Evolutionary conservation across 1,139 yeast genomes (phyloP), one percentile per base, ranked within the genome.

Genomic region (Debaryomyces nepalensis): DNA sequence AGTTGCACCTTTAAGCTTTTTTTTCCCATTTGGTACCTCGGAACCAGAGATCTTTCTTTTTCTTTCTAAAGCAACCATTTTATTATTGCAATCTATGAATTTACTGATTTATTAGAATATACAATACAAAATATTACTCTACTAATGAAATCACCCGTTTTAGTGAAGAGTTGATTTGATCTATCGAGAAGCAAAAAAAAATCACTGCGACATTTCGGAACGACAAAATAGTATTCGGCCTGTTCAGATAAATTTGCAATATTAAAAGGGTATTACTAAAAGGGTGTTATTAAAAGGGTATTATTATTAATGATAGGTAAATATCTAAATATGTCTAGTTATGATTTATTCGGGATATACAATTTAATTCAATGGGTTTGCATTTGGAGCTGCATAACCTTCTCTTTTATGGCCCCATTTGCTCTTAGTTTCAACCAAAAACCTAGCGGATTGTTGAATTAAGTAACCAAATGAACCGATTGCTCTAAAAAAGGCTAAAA

Each of bases 401-500:
- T 58, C 64, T 51, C 68, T 62, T 45, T 61, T 70, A 43, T 71
- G 73, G 20, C 58, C 50, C 75, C 75, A 73, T 50, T 73, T 73
- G 44, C 70, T 73, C 36, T 59, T 64, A 1, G 73, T 55, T 46
- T 73, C 76, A 5, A 73, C 76, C 10, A 70, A 45, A 45, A 67
- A 64, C 39, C 79, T 57, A 2, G 73, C 72, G n/a, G 58, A 58
- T 21, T 54, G 59, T 49, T 71, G 76, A 3, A 72, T 29, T 37
- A 91, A 73, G 65, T 83, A 91, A 0, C 83, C 78, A 40, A 80
- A 53, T 0, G 96, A 86, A 2, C 97, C 97, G 26, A 77, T 44
- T 1, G 91, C 95, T 64, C 97, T 79, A 62, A 89, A 77, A 6
- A 82, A 68, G 0, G 97, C 85, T 52, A 93, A 73, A 0, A 78